Evolutionary conservation across 768 basidiomycete species (phyloP).

Genomic region (Bullera alba): DNA sequence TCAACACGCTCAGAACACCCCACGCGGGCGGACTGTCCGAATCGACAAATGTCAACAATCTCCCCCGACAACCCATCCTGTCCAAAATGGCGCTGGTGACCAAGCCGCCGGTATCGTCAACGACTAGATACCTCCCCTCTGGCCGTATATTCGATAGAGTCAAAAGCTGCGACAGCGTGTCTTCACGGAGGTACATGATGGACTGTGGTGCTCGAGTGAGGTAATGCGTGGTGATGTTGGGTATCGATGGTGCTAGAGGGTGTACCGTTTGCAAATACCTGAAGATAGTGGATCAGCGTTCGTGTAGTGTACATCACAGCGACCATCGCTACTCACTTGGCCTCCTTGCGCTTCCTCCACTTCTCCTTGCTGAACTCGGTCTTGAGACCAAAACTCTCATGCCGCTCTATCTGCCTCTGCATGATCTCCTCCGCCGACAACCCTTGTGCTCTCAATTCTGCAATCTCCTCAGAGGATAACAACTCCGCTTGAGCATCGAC

Average conservation of each 20-base stretch:
- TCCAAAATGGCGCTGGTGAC: conserved; percentile 78
- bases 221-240: conserved; percentile 85
- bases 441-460: conserved; percentile 72
- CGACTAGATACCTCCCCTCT: conserved; percentile 76
- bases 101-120: conserved; percentile 87
- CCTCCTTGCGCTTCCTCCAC: conserved; percentile 91
- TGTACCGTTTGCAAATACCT: conserved; percentile 85
- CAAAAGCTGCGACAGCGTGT: conserved; percentile 82
- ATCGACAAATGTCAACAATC: conserved; percentile 75
- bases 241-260: conserved; percentile 76
- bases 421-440: conserved; percentile 88
- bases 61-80: conserved; percentile 77
- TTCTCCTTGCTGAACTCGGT: conserved; percentile 99
- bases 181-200: conserved; percentile 75
- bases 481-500: conserved; percentile 49
- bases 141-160: conserved; percentile 74
- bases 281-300: not conserved
- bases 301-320: not conserved
- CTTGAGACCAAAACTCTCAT: conserved; percentile 84
- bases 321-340: conserved; percentile 87
- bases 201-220: conserved; percentile 66
- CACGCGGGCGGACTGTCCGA: conserved; percentile 89
- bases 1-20: conserved; percentile 75
- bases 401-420: conserved; percentile 83
- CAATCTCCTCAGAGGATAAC: conserved; percentile 80